Base-by-base conservation (phyloP, 495 filamentous ascomycete species). In the Hypoxylon intermedium region DNA sequence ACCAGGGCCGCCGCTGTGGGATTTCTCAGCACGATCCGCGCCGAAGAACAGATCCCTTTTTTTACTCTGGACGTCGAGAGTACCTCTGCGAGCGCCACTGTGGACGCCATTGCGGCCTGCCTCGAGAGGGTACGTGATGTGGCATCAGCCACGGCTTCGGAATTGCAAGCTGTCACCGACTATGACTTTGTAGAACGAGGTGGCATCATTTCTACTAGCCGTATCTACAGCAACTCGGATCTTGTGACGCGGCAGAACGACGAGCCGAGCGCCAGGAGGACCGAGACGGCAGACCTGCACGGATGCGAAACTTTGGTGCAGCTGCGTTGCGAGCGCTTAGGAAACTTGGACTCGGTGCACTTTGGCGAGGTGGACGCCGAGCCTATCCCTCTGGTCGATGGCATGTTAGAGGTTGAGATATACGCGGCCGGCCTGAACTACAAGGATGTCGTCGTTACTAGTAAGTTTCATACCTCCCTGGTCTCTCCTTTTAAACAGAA, bases 371-470 rank as follows among this genome's bases (percentile, higher is more conserved):
- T 42, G 1, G 9, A 34, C 2, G 28, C n/a, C 9, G 50, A 58
- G 9, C 16, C 30, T 5, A 1, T 2, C 0, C 30, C 28, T 1
- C 26, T 60, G 1, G 13, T 9, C 3, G 43, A 24, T 1, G 43
- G 30, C 11, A 42, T 41, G 19, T 34, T 77, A 0, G 75, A 78
- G 24, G 40, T 78, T 0, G 53, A 65, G 15, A 64, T 75, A 0
- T 51, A 62, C 0, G 71, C 70, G 4, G 44, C 56, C 0, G 78
- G 79, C 3, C 19, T 82, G 3, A 81, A 81, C 63, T 77, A 76
- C 62, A 71, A 70, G 26, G 26, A n/a, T n/a, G n/a, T n/a, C n/a
- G n/a, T n/a, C n/a, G n/a, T n/a, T n/a, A n/a, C n/a, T n/a, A n/a
- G n/a, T n/a, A n/a, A n/a, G n/a, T n/a, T n/a, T n/a, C n/a, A n/a